Conservation (phyloP, 75 land plant genomes). For the Cupressus sempervirens region DNA sequence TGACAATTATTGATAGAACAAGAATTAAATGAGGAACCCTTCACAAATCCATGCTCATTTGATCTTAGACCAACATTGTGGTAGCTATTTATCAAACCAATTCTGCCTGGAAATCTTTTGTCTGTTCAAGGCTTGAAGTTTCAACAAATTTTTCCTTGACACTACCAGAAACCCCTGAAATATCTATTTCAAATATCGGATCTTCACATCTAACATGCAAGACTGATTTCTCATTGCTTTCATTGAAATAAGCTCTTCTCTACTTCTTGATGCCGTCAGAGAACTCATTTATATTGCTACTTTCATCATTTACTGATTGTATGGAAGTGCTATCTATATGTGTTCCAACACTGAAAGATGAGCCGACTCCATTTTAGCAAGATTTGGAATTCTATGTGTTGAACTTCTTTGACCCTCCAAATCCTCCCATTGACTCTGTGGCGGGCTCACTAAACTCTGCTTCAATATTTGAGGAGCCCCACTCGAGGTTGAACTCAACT, state of each 20-base stretch:
- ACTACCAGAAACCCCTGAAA: slow-evolving; percentile 3
- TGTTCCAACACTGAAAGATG: background rate
- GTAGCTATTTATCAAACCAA: background rate
- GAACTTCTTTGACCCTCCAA: background rate
- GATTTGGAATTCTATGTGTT: background rate
- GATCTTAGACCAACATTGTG: background rate
- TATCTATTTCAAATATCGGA: background rate
- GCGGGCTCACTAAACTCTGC: background rate
- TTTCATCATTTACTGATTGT: background rate
- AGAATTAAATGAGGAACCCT: background rate
- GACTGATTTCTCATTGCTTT: background rate
- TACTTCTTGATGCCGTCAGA: background rate
- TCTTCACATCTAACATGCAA: background rate
- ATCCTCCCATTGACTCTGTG: background rate
- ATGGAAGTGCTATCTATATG: background rate
- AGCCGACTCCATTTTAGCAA: background rate
- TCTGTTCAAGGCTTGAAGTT: background rate
- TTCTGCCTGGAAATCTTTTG: background rate
- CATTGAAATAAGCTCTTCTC: background rate
- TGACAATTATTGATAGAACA: background rate
- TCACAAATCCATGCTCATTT: background rate
- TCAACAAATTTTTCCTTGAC: background rate
- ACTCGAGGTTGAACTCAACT: slow-evolving; percentile 10
- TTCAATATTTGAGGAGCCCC: slow-evolving; percentile 1
- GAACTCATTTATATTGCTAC: background rate